Evolutionary conservation across 2,329 filamentous ascomycete species (phyloP), one percentile per base, ranked within the genome.

Genomic region (Pleomassaria siparia): DNA sequence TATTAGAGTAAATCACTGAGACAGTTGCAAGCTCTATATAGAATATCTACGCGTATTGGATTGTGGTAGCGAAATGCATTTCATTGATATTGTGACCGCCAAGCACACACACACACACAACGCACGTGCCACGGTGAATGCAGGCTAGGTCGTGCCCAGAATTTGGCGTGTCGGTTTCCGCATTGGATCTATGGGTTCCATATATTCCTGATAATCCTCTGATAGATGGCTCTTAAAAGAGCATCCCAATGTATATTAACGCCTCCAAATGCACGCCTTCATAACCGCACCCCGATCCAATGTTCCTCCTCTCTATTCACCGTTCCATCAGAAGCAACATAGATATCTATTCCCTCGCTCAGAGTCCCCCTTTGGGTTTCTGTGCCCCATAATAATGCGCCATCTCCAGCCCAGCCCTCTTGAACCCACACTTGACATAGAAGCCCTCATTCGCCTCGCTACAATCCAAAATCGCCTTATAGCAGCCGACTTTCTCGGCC

Each of bases 361-460:
- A 55, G 29, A 43, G 22, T 8, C 57, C 57, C 1, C 57, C 59
- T 48, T 60, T 59, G 2, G 59, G 46, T 47, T 59, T 61, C 37
- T 50, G 60, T 48, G 62, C 50, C 22, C 67, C 64, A 57, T 95
- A 94, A 74, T 96, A 96, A 77, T 96, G 90, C 35, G 92, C 91
- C 94, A 99, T 97, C 75, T 99, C 89, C 47, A 96, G 76, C 13
- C 94, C 94, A 22, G 91, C 92, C 53, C 90, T 80, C 74, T 90
- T 87, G 74, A 95, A 97, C 49, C 92, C 92, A 74, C 94, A 97
- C 80, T 97, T 97, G 72, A 96, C 81, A 72, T 99, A 99, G 78
- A 99, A 97, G 18, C 91, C 92, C 73, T 96, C 91, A 71, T 97
- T 99, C 61, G 87, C 84, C 73, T 96, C 92, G 58, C 88, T 95